Evolutionary conservation across 805 yeast genomes (phyloP), one percentile per base, ranked within the genome.

Genomic region (Starmerella bombi): DNA sequence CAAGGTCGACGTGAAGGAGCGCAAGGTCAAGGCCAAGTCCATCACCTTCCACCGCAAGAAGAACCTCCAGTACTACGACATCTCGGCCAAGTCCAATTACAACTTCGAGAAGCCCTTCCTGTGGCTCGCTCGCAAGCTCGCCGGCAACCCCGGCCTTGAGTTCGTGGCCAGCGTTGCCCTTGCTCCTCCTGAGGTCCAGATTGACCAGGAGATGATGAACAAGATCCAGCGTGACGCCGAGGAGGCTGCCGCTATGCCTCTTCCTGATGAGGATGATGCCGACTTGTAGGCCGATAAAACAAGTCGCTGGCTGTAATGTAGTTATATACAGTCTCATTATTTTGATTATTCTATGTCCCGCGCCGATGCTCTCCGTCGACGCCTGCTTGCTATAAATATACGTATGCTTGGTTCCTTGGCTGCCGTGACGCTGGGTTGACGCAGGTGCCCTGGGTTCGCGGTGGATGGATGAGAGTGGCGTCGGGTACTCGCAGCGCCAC

Each of bases 11-110:
- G 98, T 91, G 56, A 91, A 91, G 75, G 99, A 91, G 74, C 82
- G 99, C 70, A 91, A 91, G 72, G 99, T 91, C 61, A 91, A 91
- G 77, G 99, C 99, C 58, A 91, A 91, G 77, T 83, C 96, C 63
- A 91, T 91, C 73, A 91, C 99, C 56, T 91, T 91, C 95, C 99
- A 91, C 84, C 82, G 99, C 77, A 91, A 91, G 93, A 91, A 91
- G 79, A 91, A 91, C 74, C 75, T 91, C 67, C 99, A 91, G 72
- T 91, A 91, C 74, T 91, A 91, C 73, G 99, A 91, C 69, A 91
- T 91, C 64, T 88, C 97, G 46, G 99, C 99, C 66, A 91, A 91
- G 73, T 91, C 98, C 53, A 91, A 91, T 75, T 91, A 91, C 75
- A 93, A 91, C 76, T 91, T 91, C 60, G 99, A 91, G 74, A 91